Evolutionary conservation across 2,329 filamentous ascomycete genomes (phyloP), one percentile per base, ranked within the genome.

Genomic region (Didymella arachidicola): DNA sequence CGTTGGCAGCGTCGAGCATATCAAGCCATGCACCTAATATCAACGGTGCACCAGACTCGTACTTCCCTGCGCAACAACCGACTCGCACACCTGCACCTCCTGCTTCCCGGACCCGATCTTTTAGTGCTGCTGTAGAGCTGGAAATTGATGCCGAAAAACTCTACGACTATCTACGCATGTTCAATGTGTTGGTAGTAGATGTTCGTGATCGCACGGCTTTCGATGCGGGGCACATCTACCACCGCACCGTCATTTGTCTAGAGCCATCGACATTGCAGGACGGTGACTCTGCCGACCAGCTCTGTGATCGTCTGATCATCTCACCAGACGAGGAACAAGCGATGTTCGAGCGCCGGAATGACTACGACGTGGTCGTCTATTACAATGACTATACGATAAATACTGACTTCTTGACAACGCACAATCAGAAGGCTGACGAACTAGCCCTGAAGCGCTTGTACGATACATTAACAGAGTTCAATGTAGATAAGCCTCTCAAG

Each of bases 281-380:
- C 43, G 88, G 86, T 30, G 82, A 87, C 66, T 89, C 87, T 16
- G 87, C 85, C 1, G 86, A 88, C 61, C 81, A 89, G 63, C 78
- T 89, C 4, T 81, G 84, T 18, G 89, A 93, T 59, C 87, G 87
- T 60, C 82, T 93, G 67, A 82, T 92, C 2, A 77, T 95, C 6
- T 89, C 87, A 0, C 89, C 91, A 0, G 80, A 87, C n/a, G 77
- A 82, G n/a, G 95, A 99, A 74, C 88, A 90, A 65, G 79, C 82
- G 1, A 81, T 92, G 30, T 97, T 96, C 68, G 87, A 86, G 55
- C 85, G 89, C 53, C 80, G 87, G 14, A 84, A 93, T 63, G 83
- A 89, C 55, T 97, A 90, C 68, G 93, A 98, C 65, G 79, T 97
- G 41, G 85, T 99, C 11, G 91, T 99, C 0, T 95, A 96, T 69